Percentiles rank a stretch among this genome's conserved stretches.
phyloP scores from a whole-genome alignment of 805 yeast genomes.

The Schizosaccharomyces osmophilus region DNA sequence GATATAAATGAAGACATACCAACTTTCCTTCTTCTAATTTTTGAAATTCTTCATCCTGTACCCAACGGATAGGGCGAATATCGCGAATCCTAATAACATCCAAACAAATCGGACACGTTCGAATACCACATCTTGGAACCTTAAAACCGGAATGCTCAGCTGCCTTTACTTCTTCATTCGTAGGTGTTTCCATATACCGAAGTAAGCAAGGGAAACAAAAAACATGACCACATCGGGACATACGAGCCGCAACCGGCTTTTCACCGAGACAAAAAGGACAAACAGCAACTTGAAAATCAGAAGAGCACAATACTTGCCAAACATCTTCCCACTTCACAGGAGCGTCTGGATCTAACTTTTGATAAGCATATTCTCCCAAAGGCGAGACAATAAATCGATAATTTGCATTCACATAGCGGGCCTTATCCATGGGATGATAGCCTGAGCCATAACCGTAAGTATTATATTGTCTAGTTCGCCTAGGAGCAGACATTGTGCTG shows the following conservation, averaged over 20 bases:
- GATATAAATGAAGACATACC: neutral
- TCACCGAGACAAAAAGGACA: constrained; percentile 86
- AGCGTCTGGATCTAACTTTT: constrained; percentile 18
- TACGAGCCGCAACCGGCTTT: constrained; percentile 72
- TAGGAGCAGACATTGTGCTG: neutral
- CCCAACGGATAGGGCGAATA: constrained; percentile 29
- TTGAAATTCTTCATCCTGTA: constrained; percentile 12
- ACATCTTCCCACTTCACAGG: constrained; percentile 12
- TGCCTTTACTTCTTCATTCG: constrained; percentile 5
- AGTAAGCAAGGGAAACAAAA: constrained; percentile 66
- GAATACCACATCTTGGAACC: constrained; percentile 19
- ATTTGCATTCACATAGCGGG: constrained; percentile 41
- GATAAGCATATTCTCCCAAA: constrained; percentile 28
- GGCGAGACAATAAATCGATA: constrained; percentile 63
- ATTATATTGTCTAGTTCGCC: neutral
- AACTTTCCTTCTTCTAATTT: neutral
- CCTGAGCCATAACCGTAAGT: constrained; percentile 3
- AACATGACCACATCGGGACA: constrained; percentile 86
- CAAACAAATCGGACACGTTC: constrained; percentile 65
- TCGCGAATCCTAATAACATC: constrained; percentile 29
- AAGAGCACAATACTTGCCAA: constrained; percentile 48
- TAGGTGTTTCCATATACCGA: constrained; percentile 14
- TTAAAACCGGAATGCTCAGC: constrained; percentile 3
- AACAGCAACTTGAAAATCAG: constrained; percentile 29
- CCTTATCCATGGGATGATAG: constrained; percentile 10